These are phyloP conservation scores for Ascobolus immersus DNA, from an alignment of 495 filamentous ascomycete genomes.

Conservation along the genomic window DNA sequence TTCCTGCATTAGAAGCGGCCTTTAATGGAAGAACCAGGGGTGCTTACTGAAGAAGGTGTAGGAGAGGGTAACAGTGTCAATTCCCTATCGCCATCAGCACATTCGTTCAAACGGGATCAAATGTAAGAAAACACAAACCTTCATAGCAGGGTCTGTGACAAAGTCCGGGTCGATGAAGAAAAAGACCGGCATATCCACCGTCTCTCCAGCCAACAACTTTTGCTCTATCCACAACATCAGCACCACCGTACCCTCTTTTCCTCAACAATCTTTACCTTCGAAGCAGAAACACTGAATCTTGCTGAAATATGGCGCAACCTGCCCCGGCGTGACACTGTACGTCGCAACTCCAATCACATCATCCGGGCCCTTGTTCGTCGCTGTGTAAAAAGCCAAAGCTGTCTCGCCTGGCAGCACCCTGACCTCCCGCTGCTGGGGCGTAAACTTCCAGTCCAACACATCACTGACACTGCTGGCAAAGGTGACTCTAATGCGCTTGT, in stretches of 20 bases:
- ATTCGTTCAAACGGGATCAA: too few relatives aligned
- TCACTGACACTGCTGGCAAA: slow-evolving; percentile 91
- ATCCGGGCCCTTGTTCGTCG: slow-evolving; percentile 61
- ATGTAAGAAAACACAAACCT: too few relatives aligned
- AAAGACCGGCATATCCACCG: slow-evolving; percentile 98
- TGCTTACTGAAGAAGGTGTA: slow-evolving; percentile 99
- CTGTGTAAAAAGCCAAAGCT: slow-evolving; percentile 91
- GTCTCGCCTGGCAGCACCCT: slow-evolving; percentile 88
- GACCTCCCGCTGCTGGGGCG: slow-evolving; percentile 89
- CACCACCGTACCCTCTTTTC: slow-evolving; percentile 1
- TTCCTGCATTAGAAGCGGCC: too few relatives aligned
- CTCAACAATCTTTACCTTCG: slow-evolving; percentile 27
- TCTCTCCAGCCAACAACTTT: slow-evolving; percentile 79
- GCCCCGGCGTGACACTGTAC: slow-evolving; percentile 84
- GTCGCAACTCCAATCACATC: slow-evolving; percentile 98
- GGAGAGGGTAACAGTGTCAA: slow-evolving; percentile 80
- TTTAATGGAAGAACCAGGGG: too few relatives aligned
- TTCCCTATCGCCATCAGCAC: too few relatives aligned
- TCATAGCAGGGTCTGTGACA: slow-evolving; percentile 74
- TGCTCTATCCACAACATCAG: slow-evolving; percentile 33
- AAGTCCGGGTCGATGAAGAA: slow-evolving; percentile 98
- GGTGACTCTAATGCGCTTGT: slow-evolving; percentile 74
- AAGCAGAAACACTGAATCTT: slow-evolving; percentile 99
- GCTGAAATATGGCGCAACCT: slow-evolving; percentile 92
- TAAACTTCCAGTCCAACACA: slow-evolving; percentile 90